phyloP scores from a whole-genome alignment of 441 rosid species.

The Mallotus repandus region DNA sequence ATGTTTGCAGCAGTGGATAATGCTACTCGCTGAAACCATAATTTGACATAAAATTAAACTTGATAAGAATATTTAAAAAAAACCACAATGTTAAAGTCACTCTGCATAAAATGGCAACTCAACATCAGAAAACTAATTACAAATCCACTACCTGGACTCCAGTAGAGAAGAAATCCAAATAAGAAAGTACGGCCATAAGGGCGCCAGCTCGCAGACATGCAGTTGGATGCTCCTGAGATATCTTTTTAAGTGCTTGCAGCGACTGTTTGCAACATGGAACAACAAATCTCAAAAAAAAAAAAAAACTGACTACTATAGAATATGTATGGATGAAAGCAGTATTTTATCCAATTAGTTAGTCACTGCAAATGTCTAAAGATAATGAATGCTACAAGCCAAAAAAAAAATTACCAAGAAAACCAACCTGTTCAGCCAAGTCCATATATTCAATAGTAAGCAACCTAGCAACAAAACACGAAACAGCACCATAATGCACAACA shows the following conservation, averaged over 20 bases:
- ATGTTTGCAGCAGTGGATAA: conserved; percentile 99
- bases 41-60: conserved; percentile 8
- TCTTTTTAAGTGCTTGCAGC: conserved; percentile 97
- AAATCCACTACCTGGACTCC: conserved; percentile 82
- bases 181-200: conserved; percentile 98
- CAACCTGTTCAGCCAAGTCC: conserved; percentile 99
- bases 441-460: conserved; percentile 95
- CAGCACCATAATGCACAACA: conserved; percentile 96
- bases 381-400: not conserved
- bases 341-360: too few relatives aligned
- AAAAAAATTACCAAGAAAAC: conserved; percentile 6
- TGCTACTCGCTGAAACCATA: conserved; percentile 75
- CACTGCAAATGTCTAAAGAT: too few relatives aligned
- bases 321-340: too few relatives aligned
- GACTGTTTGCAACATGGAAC: conserved; percentile 51
- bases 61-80: not conserved
- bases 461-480: conserved; percentile 87
- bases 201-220: conserved; percentile 99
- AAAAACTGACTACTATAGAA: not conserved
- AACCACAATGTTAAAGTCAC: conserved; percentile 1
- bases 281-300: conserved; percentile 13
- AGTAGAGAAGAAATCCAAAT: conserved; percentile 97
- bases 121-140: not conserved
- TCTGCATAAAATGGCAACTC: conserved; percentile 1
- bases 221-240: conserved; percentile 99